These are phyloP conservation scores for Barnettozyma sucrosica DNA, from an alignment of 805 yeast genomes.

Conservation along the genomic window DNA sequence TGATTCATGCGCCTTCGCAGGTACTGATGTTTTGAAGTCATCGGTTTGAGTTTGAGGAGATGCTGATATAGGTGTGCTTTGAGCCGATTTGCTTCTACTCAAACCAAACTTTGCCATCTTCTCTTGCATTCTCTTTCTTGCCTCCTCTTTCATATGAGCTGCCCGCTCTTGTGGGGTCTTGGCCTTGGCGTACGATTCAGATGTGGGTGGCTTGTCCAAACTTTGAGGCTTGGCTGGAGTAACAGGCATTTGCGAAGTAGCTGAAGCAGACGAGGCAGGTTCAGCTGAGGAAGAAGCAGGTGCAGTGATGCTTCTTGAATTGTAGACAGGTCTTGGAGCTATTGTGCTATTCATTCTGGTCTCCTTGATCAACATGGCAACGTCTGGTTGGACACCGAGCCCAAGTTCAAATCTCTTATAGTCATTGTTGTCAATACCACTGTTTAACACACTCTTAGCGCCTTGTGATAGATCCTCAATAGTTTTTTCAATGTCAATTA, in stretches of 20 bases:
- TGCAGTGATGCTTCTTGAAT: background rate
- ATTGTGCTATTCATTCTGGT: slow-evolving; percentile 31
- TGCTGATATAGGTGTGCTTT: background rate
- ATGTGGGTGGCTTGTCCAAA: slow-evolving; percentile 16
- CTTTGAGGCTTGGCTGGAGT: slow-evolving; percentile 2
- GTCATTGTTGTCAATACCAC: slow-evolving; percentile 39
- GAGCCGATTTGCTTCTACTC: slow-evolving; percentile 32
- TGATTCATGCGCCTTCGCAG: slow-evolving; percentile 3
- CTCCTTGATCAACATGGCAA: slow-evolving; percentile 53
- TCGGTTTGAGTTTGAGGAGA: slow-evolving; percentile 12
- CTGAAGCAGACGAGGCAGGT: slow-evolving; percentile 13
- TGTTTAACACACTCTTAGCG: slow-evolving; percentile 29
- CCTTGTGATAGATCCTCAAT: slow-evolving; percentile 52
- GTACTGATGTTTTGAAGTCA: background rate
- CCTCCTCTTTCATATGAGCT: slow-evolving; percentile 77
- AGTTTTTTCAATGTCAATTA: slow-evolving; percentile 67
- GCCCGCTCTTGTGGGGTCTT: slow-evolving; percentile 63
- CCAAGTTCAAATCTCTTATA: slow-evolving; percentile 78
- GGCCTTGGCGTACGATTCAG: slow-evolving; percentile 27
- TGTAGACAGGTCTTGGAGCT: background rate
- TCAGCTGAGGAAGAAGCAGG: slow-evolving; percentile 11
- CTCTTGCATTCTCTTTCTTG: slow-evolving; percentile 77
- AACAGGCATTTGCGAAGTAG: slow-evolving; percentile 15
- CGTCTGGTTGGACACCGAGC: slow-evolving; percentile 65
- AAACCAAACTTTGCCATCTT: slow-evolving; percentile 77